Conservation (phyloP, 2,329 filamentous ascomycete species). For the Fusarium vanettenii region DNA sequence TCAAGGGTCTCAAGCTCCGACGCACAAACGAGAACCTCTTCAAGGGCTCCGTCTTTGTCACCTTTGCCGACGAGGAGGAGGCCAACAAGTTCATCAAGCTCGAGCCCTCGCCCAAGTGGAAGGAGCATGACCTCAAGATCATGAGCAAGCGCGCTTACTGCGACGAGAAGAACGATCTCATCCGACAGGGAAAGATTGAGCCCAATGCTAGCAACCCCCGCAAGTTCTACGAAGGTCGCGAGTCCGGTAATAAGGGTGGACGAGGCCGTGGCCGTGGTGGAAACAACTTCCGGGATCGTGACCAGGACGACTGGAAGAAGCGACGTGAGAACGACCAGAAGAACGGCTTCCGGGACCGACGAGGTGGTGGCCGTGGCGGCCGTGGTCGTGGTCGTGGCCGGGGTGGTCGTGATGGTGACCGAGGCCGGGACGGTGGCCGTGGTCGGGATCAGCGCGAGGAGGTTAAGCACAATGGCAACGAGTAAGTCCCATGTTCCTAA, state of each 20-base stretch:
- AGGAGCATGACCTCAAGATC: constrained; percentile 81
- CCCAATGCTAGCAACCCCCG: constrained; percentile 60
- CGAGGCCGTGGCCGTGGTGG: constrained; percentile 53
- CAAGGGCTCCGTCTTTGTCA: constrained; percentile 97
- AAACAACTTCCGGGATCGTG: constrained; percentile 53
- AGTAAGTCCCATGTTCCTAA: constrained; percentile 32
- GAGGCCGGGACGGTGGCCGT: constrained; percentile 56
- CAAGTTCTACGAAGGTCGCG: constrained; percentile 63
- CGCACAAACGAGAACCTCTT: constrained; percentile 79
- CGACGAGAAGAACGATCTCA: constrained; percentile 78
- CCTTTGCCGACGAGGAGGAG: constrained; percentile 84
- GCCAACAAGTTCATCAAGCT: constrained; percentile 83
- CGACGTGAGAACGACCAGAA: constrained; percentile 72
- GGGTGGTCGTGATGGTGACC: constrained; percentile 53
- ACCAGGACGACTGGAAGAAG: constrained; percentile 72
- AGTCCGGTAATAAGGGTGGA: constrained; percentile 51
- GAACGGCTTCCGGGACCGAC: constrained; percentile 65
- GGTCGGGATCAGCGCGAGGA: constrained; percentile 49
- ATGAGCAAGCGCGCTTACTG: constrained; percentile 92
- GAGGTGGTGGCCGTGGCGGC: constrained; percentile 57
- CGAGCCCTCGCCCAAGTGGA: constrained; percentile 86
- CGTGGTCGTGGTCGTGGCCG: constrained; percentile 58
- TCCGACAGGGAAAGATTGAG: constrained; percentile 76
- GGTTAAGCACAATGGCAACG: constrained; percentile 41
- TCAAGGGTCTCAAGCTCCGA: constrained; percentile 87